phyloP scores from a whole-genome alignment of 768 basidiomycete species.

The Lyophyllum semitale region DNA sequence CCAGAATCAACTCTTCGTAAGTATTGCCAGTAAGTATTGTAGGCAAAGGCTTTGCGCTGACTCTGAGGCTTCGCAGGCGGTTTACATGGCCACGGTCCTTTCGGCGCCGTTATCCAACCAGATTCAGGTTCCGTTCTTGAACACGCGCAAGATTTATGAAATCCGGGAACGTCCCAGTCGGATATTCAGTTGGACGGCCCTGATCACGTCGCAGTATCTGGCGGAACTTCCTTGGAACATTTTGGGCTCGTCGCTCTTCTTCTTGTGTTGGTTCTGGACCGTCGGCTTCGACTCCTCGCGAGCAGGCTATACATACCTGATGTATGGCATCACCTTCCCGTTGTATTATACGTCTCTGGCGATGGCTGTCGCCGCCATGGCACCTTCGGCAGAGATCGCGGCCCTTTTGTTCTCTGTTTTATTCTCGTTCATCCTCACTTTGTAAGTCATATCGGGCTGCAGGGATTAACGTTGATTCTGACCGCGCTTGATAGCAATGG shows the following conservation, averaged over 20 bases:
- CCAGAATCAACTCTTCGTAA: slow-evolving; percentile 68
- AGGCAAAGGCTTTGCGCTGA: not conserved
- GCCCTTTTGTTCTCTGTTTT: slow-evolving; percentile 58
- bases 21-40: slow-evolving; percentile 20
- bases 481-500: slow-evolving; percentile 47
- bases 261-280: slow-evolving; percentile 75
- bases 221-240: slow-evolving; percentile 71
- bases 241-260: slow-evolving; percentile 59
- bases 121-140: slow-evolving; percentile 63
- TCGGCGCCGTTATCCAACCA: slow-evolving; percentile 61
- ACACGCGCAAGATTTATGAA: slow-evolving; percentile 64
- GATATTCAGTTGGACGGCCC: slow-evolving; percentile 67
- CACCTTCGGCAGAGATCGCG: slow-evolving; percentile 60
- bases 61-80: slow-evolving; percentile 34
- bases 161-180: slow-evolving; percentile 66
- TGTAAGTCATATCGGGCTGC: slow-evolving; percentile 38
- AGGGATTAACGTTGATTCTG: slow-evolving; percentile 4
- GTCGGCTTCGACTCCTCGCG: slow-evolving; percentile 58
- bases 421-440: slow-evolving; percentile 66
- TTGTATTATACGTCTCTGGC: slow-evolving; percentile 67
- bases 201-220: slow-evolving; percentile 55
- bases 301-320: slow-evolving; percentile 60
- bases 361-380: slow-evolving; percentile 61
- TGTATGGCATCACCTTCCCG: slow-evolving; percentile 57
- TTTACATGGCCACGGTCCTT: slow-evolving; percentile 58